Conservation (phyloP, 176 grass and related monocot species). For the Oryza coarctata region DNA sequence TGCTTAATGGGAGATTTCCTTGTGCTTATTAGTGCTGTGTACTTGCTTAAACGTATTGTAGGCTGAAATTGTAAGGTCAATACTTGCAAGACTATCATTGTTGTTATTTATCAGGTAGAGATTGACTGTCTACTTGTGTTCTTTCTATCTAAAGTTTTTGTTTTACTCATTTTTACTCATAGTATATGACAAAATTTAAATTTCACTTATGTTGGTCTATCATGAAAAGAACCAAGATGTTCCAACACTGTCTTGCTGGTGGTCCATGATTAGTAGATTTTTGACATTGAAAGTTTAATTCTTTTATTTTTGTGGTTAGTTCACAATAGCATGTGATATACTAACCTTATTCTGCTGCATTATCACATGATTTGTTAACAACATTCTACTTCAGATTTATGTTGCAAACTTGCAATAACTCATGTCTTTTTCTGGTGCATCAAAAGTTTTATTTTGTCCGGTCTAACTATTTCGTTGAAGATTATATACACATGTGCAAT, state of each 20-base stretch:
- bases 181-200: background rate
- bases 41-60: background rate
- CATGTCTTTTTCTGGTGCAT: too few relatives aligned
- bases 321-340: conserved; percentile 14
- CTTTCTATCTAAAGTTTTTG: background rate
- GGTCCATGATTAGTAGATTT: background rate
- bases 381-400: background rate
- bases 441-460: too few relatives aligned
- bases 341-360: conserved; percentile 10
- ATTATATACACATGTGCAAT: too few relatives aligned
- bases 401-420: background rate
- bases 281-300: background rate
- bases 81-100: background rate
- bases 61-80: background rate
- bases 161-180: background rate
- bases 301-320: background rate
- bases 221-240: background rate
- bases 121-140: background rate
- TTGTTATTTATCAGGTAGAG: background rate
- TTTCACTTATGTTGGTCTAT: conserved; percentile 10
- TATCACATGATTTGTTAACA: conserved; percentile 20
- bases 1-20: background rate
- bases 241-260: background rate
- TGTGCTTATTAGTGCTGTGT: background rate
- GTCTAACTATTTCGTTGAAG: too few relatives aligned